phyloP scores from a whole-genome alignment of 176 grass and related monocot genomes.

The Eremochloa ophiuroides region DNA sequence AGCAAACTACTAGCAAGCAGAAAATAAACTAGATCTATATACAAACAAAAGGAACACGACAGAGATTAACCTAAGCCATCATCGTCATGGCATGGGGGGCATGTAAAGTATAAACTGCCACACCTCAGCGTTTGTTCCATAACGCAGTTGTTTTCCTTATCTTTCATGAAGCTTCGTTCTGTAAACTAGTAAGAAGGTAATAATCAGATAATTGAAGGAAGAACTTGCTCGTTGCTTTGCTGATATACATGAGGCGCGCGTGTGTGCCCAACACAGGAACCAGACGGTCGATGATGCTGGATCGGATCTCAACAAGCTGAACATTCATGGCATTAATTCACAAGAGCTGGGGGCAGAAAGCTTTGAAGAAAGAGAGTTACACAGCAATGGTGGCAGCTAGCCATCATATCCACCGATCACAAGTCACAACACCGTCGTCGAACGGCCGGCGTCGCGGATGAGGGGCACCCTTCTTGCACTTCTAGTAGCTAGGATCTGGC shows the following conservation, averaged over 20 bases:
- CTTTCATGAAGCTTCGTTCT: neutral
- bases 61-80: neutral
- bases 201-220: neutral
- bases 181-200: neutral
- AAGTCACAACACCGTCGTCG: neutral
- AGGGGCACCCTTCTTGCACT: neutral
- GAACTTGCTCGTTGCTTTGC: neutral
- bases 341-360: neutral
- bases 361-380: neutral
- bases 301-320: slow-evolving; percentile 20
- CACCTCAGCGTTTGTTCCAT: neutral
- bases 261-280: neutral
- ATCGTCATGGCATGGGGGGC: neutral
- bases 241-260: neutral
- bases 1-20: too few relatives aligned
- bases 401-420: neutral
- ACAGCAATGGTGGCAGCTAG: neutral
- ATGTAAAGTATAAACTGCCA: neutral
- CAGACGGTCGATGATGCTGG: neutral
- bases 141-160: neutral
- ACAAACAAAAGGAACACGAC: neutral
- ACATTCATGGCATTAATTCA: slow-evolving; percentile 4
- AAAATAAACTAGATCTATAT: neutral
- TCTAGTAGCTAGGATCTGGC: neutral
- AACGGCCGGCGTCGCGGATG: neutral